Base-by-base conservation (phyloP, 2,329 filamentous ascomycete genomes). In the Ustulina deusta region DNA sequence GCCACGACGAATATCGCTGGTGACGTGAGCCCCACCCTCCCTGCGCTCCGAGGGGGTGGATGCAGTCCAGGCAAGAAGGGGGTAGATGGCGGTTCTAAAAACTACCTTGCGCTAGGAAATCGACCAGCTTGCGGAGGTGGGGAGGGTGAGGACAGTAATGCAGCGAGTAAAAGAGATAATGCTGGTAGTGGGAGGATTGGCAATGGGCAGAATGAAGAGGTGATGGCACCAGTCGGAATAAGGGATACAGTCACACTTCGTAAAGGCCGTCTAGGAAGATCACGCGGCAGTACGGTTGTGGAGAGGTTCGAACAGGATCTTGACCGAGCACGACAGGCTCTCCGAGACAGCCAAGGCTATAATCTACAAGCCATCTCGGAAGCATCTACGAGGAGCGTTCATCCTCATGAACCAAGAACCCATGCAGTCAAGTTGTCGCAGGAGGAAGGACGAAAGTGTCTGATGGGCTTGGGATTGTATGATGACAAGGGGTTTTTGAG, bases 41-140 rank as follows among this genome's bases (percentile, higher is more conserved):
- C 81, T 0, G 74, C 71, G 0, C 74, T 83, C 17, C 71, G 81
- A 27, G 79, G 79, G 51, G 81, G 81, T 25, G 79, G 78, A 42
- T 81, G 79, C 67, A 78, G 81, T 4, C 80, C 79, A 2, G 75
- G 77, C 0, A 72, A 75, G 25, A 72, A 76, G 29, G 74, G 75
- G 13, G 70, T 75, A n/a, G 73, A 74, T 6, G 77, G 78, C 9
- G 82, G 83, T 0, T 79, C 78, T 25, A 79, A 78, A 63, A 83
- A 86, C 62, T 87, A 87, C 69, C 79, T 86, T 46, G 79, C 79
- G 67, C 76, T 86, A 1, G 83, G 80, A n/a, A 77, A 72, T 1
- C 61, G 49, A 27, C 49, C 40, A 20, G 64, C 49, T 6, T 27
- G 59, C n/a, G 38, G n/a, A 5, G n/a, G 44, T 13, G n/a, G 25